Conservation (phyloP, 768 basidiomycete species). For the Trametes sanguinea region DNA sequence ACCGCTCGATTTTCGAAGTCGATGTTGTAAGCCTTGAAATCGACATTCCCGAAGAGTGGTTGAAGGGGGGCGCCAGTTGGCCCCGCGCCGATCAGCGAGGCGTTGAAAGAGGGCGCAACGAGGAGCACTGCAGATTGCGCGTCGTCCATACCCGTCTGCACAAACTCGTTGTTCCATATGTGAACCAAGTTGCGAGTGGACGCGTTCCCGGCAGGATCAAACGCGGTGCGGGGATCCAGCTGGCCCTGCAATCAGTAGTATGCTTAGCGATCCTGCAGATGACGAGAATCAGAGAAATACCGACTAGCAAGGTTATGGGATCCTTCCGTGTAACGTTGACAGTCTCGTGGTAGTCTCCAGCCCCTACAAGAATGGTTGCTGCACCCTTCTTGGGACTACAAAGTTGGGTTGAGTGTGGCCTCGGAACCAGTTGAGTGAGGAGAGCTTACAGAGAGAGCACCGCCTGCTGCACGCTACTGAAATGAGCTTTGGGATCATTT, state of each 20-base stretch:
- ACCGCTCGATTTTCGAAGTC: constrained; percentile 71
- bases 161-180: constrained; percentile 52
- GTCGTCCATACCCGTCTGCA: constrained; percentile 49
- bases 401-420: not conserved
- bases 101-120: constrained; percentile 57
- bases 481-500: constrained; percentile 47
- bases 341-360: constrained; percentile 61
- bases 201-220: constrained; percentile 44
- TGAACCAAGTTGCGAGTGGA: constrained; percentile 52
- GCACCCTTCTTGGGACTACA: constrained; percentile 43
- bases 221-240: constrained; percentile 38
- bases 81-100: constrained; percentile 60
- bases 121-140: constrained; percentile 60
- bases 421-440: not conserved
- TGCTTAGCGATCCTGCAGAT: no score
- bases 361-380: constrained; percentile 55
- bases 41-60: constrained; percentile 50
- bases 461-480: constrained; percentile 55
- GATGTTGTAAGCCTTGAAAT: constrained; percentile 69
- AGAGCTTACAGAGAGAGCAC: constrained; percentile 53
- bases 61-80: constrained; percentile 57
- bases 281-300: not conserved
- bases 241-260: no score
- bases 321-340: constrained; percentile 56
- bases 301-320: constrained; percentile 58